These are phyloP conservation scores for Fraxinus latifolia DNA, from an alignment of 305 asterid genomes.

Conservation along the genomic window DNA sequence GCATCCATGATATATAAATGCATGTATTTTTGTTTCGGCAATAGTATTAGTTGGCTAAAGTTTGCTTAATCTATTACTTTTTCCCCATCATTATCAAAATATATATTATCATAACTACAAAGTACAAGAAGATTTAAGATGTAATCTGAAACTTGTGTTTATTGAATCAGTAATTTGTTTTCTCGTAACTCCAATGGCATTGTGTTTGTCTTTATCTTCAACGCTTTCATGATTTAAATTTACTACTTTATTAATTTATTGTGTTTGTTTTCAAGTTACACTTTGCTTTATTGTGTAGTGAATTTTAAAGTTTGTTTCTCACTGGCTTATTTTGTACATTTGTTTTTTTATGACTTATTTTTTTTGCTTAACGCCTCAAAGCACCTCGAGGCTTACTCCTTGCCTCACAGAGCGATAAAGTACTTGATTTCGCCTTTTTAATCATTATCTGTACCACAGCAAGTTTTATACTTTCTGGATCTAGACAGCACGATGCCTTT, in stretches of 20 bases:
- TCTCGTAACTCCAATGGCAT: not conserved
- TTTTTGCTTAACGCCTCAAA: not conserved
- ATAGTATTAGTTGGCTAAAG: not conserved
- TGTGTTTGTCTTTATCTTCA: not conserved
- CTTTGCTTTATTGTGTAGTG: not conserved
- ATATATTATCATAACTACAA: not conserved
- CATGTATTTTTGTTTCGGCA: not conserved
- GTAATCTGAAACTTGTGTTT: not conserved
- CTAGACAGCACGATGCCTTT: not conserved
- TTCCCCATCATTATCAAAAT: not conserved
- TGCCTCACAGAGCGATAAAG: not conserved
- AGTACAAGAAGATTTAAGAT: not conserved
- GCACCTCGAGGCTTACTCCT: not conserved
- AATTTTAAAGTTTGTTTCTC: not conserved
- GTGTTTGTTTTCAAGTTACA: not conserved
- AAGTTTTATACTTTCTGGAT: slow-evolving; percentile 11
- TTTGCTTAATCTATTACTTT: not conserved
- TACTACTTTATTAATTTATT: not conserved
- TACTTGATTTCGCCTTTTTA: not conserved
- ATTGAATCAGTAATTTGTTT: not conserved
- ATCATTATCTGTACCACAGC: not conserved
- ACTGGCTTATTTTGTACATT: not conserved
- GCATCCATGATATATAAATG: not conserved
- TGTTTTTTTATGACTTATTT: not conserved
- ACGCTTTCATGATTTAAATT: not conserved